phyloP scores from a whole-genome alignment of 352 stramenopile species.

The Globisporangium mamillatum region DNA sequence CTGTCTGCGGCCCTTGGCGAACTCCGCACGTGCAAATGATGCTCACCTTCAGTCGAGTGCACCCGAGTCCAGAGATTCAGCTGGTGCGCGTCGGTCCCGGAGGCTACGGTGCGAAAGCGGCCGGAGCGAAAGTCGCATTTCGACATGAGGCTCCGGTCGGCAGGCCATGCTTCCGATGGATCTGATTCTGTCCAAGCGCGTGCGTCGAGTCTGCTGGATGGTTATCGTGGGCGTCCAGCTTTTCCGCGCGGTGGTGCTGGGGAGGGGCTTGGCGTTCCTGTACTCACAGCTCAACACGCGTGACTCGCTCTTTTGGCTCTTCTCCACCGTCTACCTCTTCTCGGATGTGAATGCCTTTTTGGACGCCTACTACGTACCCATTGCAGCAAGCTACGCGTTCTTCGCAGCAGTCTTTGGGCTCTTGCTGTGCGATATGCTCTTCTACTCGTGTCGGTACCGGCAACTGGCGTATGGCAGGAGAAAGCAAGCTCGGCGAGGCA shows the following conservation, averaged over 20 bases:
- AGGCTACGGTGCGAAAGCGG: background rate
- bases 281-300: conserved; percentile 5
- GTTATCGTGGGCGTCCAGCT: conserved; percentile 13
- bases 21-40: background rate
- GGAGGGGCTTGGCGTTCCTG: background rate
- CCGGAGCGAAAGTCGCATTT: background rate
- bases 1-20: background rate
- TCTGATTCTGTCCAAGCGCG: conserved; percentile 1
- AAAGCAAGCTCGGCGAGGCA: background rate
- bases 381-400: conserved; percentile 6
- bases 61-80: conserved; percentile 3
- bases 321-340: conserved; percentile 12
- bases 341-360: conserved; percentile 6
- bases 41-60: conserved; percentile 6
- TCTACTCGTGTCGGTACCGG: conserved; percentile 10
- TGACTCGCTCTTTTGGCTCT: conserved; percentile 11
- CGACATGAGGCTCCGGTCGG: background rate
- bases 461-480: conserved; percentile 5
- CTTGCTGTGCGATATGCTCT: conserved; percentile 7
- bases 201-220: conserved; percentile 4
- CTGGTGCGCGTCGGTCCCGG: background rate
- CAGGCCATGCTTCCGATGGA: conserved; percentile 7
- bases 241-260: background rate
- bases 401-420: background rate
- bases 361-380: background rate